A percentile compares a stretch with the other conserved stretches of the same genome.
Conservation (phyloP, 345 rosid genomes). For the Balakata baccata region DNA sequence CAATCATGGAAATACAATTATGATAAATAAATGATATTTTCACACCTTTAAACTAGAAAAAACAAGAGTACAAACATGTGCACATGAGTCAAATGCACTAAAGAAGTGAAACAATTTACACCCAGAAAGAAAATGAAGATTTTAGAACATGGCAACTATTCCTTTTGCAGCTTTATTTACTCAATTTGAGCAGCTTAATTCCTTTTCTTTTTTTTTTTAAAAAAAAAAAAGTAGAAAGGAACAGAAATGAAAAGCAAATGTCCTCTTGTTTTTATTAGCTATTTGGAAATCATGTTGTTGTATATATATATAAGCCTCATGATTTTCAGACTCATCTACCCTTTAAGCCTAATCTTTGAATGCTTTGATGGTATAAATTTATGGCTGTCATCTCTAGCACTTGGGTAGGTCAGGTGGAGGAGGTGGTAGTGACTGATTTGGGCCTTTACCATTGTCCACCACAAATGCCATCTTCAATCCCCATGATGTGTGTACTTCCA, state of each 20-base stretch:
- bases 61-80: background rate
- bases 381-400: constrained; percentile 6
- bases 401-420: constrained; percentile 41
- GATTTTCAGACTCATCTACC: background rate
- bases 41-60: background rate
- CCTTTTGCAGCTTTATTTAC: constrained; percentile 7
- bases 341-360: background rate
- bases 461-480: constrained; percentile 45
- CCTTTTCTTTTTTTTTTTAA: too few relatives aligned
- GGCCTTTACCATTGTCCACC: constrained; percentile 40
- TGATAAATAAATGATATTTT: background rate
- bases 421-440: constrained; percentile 32
- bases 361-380: background rate
- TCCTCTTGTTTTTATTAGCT: background rate
- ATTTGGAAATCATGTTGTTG: background rate
- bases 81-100: background rate
- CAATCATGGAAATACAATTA: background rate
- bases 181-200: background rate
- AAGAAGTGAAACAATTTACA: background rate
- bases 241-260: background rate
- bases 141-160: background rate
- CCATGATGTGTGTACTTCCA: constrained; percentile 46
- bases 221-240: background rate
- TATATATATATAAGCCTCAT: background rate
- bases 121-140: background rate